phyloP scores from a whole-genome alignment of 2,329 filamentous ascomycete species.

The Talaromyces sp. region DNA sequence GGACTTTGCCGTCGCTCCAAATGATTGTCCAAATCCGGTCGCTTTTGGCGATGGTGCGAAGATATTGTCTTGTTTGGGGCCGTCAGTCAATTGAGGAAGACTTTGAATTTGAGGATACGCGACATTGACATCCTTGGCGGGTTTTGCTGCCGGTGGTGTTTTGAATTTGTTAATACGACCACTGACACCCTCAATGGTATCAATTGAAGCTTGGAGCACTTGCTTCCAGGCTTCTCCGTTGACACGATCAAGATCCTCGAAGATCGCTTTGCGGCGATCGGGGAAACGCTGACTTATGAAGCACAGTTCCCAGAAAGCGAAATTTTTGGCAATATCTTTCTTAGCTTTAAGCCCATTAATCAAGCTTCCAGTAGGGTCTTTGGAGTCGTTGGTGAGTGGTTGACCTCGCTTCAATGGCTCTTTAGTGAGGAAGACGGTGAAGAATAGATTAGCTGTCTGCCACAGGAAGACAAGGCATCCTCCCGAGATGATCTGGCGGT shows the following conservation, averaged over 20 bases:
- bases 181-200: slow-evolving; percentile 65
- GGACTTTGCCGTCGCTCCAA: slow-evolving; percentile 47
- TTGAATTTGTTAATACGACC: slow-evolving; percentile 63
- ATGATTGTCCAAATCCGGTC: slow-evolving; percentile 36
- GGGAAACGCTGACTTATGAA: slow-evolving; percentile 73
- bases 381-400: slow-evolving; percentile 78
- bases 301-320: slow-evolving; percentile 87
- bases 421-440: slow-evolving; percentile 75
- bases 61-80: slow-evolving; percentile 49
- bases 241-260: slow-evolving; percentile 78
- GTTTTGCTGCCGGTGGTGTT: slow-evolving; percentile 36
- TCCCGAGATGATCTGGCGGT: slow-evolving; percentile 60
- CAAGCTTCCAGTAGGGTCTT: slow-evolving; percentile 87
- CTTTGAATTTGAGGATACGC: slow-evolving; percentile 37
- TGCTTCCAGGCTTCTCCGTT: slow-evolving; percentile 80
- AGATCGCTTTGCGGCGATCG: slow-evolving; percentile 75
- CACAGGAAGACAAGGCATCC: slow-evolving; percentile 68
- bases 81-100: slow-evolving; percentile 50
- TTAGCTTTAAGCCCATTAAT: slow-evolving; percentile 79
- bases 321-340: slow-evolving; percentile 72
- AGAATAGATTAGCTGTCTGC: slow-evolving; percentile 72
- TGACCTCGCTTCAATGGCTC: slow-evolving; percentile 80
- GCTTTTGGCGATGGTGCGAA: slow-evolving; percentile 42
- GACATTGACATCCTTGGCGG: slow-evolving; percentile 43
- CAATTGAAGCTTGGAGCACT: slow-evolving; percentile 66